These are phyloP conservation scores for Tylopilus felleus DNA, from an alignment of 768 basidiomycete genomes.

Conservation along the genomic window DNA sequence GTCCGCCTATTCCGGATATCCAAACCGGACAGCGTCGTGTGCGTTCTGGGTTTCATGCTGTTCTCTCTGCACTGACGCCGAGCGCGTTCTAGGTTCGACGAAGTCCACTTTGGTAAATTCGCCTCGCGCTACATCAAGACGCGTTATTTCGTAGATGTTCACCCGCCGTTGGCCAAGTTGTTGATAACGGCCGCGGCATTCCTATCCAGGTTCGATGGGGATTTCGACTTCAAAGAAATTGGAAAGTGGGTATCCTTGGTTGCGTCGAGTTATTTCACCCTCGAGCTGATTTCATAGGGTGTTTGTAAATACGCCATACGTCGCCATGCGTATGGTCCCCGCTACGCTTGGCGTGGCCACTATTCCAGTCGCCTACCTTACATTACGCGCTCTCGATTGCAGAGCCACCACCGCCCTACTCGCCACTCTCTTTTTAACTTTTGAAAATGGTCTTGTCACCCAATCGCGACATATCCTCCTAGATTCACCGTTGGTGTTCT, in stretches of 20 bases:
- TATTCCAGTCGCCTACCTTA: slow-evolving; percentile 88
- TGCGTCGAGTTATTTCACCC: not conserved
- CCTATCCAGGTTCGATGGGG: slow-evolving; percentile 83
- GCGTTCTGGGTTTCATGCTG: slow-evolving; percentile 31
- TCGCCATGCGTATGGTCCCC: slow-evolving; percentile 96
- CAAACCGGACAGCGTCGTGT: slow-evolving; percentile 91
- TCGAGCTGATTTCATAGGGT: slow-evolving; percentile 42
- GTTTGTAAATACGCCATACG: slow-evolving; percentile 88
- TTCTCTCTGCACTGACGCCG: not conserved
- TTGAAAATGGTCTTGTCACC: slow-evolving; percentile 94
- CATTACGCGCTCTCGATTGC: slow-evolving; percentile 89
- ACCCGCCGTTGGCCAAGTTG: slow-evolving; percentile 94
- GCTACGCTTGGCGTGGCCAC: slow-evolving; percentile 86
- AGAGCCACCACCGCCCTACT: slow-evolving; percentile 90
- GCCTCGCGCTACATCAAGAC: slow-evolving; percentile 92
- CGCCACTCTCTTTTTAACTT: slow-evolving; percentile 86
- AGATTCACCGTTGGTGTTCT: slow-evolving; percentile 97
- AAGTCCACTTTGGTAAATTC: slow-evolving; percentile 98
- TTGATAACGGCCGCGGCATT: slow-evolving; percentile 90
- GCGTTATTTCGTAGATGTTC: slow-evolving; percentile 90
- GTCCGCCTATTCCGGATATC: slow-evolving; percentile 87
- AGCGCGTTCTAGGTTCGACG: slow-evolving; percentile 71
- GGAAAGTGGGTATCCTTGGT: slow-evolving; percentile 65
- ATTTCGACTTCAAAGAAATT: slow-evolving; percentile 97
- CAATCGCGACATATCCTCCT: slow-evolving; percentile 97